Percentiles rank a stretch among this genome's conserved stretches.
phyloP scores from a whole-genome alignment of 305 asterid genomes.

The Plantago coronopus region DNA sequence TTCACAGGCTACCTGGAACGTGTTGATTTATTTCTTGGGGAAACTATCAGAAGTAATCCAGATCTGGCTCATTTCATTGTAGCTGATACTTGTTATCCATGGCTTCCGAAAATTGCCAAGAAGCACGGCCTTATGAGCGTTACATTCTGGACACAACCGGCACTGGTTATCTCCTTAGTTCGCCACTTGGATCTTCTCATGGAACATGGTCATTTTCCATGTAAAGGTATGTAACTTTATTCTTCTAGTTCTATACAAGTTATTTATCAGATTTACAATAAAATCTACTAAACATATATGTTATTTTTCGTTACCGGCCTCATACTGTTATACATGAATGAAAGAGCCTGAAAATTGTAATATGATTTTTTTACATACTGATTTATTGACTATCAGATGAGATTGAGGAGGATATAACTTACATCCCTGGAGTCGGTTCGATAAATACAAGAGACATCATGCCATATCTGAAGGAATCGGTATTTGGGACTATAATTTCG shows the following conservation, averaged over 20 bases:
- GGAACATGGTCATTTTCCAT: slow-evolving; percentile 22
- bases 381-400: slow-evolving; percentile 8
- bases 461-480: slow-evolving; percentile 28
- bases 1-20: slow-evolving; percentile 27
- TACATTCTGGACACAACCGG: slow-evolving; percentile 40
- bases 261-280: too few species aligned
- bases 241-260: too few species aligned
- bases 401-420: slow-evolving; percentile 24
- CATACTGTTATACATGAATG: too few species aligned
- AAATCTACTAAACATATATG: too few species aligned
- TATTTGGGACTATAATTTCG: slow-evolving; percentile 13
- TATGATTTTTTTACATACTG: too few species aligned
- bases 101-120: slow-evolving; percentile 27
- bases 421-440: slow-evolving; percentile 44
- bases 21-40: slow-evolving; percentile 35
- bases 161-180: slow-evolving; percentile 26
- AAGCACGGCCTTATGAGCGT: slow-evolving; percentile 32
- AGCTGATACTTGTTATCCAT: slow-evolving; percentile 28
- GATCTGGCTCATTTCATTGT: slow-evolving; percentile 23
- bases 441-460: slow-evolving; percentile 40
- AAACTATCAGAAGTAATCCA: neutral
- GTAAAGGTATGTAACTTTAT: slow-evolving; percentile 14
- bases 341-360: too few species aligned
- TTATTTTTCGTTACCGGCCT: too few species aligned
- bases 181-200: slow-evolving; percentile 20